Evolutionary conservation across 768 basidiomycete species (phyloP).

Genomic region (Tylopilus sp.): DNA sequence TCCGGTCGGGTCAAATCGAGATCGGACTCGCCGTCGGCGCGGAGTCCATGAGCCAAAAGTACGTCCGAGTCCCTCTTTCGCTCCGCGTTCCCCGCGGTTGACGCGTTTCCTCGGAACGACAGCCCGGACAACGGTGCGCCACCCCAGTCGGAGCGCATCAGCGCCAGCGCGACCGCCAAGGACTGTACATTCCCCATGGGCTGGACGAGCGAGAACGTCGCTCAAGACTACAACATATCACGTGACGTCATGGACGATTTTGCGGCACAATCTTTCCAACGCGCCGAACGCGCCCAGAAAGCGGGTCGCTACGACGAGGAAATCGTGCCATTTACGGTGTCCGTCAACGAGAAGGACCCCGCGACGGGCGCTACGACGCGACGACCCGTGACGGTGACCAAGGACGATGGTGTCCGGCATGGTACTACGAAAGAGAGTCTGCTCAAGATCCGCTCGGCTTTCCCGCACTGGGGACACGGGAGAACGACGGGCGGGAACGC

Average conservation of each 20-base stretch:
- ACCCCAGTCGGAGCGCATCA: conserved; percentile 57
- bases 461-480: conserved; percentile 76
- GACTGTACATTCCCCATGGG: conserved; percentile 78
- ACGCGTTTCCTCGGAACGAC: background rate
- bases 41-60: conserved; percentile 84
- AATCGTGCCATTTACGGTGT: conserved; percentile 74
- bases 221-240: conserved; percentile 65
- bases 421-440: conserved; percentile 68
- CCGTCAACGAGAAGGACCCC: conserved; percentile 57
- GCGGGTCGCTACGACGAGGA: conserved; percentile 62
- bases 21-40: conserved; percentile 80
- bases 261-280: conserved; percentile 73
- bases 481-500: conserved; percentile 85
- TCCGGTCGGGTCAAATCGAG: conserved; percentile 74
- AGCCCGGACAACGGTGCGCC: conserved; percentile 67
- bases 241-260: conserved; percentile 74
- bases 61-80: conserved; percentile 17
- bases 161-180: conserved; percentile 49
- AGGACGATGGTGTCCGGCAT: conserved; percentile 77
- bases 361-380: conserved; percentile 45
- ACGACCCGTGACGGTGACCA: conserved; percentile 49
- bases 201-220: conserved; percentile 88
- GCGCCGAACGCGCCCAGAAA: conserved; percentile 72
- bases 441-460: conserved; percentile 65
- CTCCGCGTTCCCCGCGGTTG: background rate